A percentile compares a stretch with the other conserved stretches of the same genome.
phyloP scores from a whole-genome alignment of 768 basidiomycete species.

The Auriculariales sp. region DNA sequence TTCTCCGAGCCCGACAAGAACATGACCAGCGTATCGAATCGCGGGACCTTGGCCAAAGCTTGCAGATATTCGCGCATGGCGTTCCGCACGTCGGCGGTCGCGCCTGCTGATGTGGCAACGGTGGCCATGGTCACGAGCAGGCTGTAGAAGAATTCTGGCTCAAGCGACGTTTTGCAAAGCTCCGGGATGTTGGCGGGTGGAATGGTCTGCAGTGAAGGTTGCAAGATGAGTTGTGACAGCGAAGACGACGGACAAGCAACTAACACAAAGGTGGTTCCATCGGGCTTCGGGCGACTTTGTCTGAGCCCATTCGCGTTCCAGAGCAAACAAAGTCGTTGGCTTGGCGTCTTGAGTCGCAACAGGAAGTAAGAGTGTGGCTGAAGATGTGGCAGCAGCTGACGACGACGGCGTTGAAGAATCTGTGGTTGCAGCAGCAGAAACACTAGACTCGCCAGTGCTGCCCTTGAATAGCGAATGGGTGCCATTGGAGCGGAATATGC shows the following conservation, averaged over 20 bases:
- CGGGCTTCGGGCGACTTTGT: constrained; percentile 25
- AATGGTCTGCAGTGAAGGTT: constrained; percentile 29
- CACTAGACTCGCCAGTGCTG: constrained; percentile 12
- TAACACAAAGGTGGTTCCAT: constrained; percentile 46
- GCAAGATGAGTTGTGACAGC: neutral
- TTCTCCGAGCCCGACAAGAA: constrained; percentile 50
- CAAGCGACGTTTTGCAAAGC: constrained; percentile 57
- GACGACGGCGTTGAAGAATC: constrained; percentile 1
- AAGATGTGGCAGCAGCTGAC: neutral
- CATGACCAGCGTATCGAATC: constrained; percentile 47
- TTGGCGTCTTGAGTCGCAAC: neutral
- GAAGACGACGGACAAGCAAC: constrained; percentile 12
- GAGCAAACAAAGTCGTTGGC: constrained; percentile 38
- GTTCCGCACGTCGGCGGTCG: constrained; percentile 9
- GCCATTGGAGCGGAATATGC: constrained; percentile 56
- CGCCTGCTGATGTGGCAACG: constrained; percentile 13
- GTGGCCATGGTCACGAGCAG: constrained; percentile 35
- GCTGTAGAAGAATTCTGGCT: constrained; percentile 43
- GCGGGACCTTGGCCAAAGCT: constrained; percentile 36
- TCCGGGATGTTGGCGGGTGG: constrained; percentile 38
- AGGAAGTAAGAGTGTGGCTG: constrained; percentile 4
- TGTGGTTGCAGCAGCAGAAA: constrained; percentile 4
- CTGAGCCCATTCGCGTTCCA: constrained; percentile 44
- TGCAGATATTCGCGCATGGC: constrained; percentile 33
- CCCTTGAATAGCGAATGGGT: constrained; percentile 36